These are phyloP conservation scores for Bruguiera gymnorhiza DNA, from an alignment of 345 rosid genomes.

Conservation along the genomic window DNA sequence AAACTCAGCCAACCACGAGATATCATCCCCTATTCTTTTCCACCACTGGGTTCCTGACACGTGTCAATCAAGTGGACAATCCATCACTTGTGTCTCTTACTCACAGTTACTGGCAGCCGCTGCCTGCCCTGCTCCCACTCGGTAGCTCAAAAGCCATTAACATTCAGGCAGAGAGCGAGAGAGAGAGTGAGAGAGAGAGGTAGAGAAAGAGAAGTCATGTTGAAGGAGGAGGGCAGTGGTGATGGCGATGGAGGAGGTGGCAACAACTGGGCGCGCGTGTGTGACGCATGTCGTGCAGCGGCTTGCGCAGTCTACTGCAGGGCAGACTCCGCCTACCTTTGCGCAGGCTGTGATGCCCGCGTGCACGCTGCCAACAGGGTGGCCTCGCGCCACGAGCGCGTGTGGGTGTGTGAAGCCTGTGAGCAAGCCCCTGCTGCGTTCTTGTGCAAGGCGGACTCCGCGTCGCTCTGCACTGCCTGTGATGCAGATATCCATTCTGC, in stretches of 20 bases:
- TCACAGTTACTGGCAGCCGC: constrained; percentile 22
- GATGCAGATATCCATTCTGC: constrained; percentile 88
- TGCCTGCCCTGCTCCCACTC: constrained; percentile 13
- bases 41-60: constrained; percentile 46
- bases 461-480: constrained; percentile 73
- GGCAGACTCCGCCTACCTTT: constrained; percentile 75
- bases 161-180: neutral
- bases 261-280: constrained; percentile 57
- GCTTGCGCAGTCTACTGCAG: constrained; percentile 79
- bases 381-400: constrained; percentile 94
- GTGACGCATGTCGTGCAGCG: constrained; percentile 72
- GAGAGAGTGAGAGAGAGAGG: neutral
- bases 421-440: constrained; percentile 87
- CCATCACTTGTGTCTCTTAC: constrained; percentile 19
- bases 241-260: constrained; percentile 20
- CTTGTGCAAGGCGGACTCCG: constrained; percentile 87
- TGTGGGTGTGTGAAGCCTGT: constrained; percentile 73
- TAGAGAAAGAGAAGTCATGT: constrained; percentile 31
- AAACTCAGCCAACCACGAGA: constrained; percentile 53
- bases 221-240: constrained; percentile 52
- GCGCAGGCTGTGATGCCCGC: constrained; percentile 62
- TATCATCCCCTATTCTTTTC: constrained; percentile 28
- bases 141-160: neutral
- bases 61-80: constrained; percentile 39
- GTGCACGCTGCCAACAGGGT: constrained; percentile 68